Percentiles rank a stretch among this genome's conserved stretches.
Conservation (phyloP, 108 stramenopile species). For the Nitzschia palea region DNA sequence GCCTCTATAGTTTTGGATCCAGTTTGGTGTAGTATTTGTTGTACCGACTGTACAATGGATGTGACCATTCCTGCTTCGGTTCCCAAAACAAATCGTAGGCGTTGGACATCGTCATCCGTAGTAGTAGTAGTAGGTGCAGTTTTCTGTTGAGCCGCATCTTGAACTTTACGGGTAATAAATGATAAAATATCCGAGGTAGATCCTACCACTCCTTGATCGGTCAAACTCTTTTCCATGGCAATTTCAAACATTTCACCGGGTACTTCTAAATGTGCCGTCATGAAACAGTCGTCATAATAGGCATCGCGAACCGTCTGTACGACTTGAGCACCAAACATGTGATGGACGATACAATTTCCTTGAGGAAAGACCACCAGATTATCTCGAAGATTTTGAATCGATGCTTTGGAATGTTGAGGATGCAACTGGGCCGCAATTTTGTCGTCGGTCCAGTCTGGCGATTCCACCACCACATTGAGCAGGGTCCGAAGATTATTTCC, state of each 20-base stretch:
- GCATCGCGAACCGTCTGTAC: slow-evolving; percentile 63
- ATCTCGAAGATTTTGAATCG: slow-evolving; percentile 54
- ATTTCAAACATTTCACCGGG: slow-evolving; percentile 98
- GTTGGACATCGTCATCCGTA: slow-evolving; percentile 12
- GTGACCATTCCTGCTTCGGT: slow-evolving; percentile 96
- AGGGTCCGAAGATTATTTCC: slow-evolving; percentile 86
- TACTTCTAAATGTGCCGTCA: slow-evolving; percentile 95
- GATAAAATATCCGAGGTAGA: slow-evolving; percentile 91
- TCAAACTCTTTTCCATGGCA: slow-evolving; percentile 82
- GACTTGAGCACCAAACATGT: slow-evolving; percentile 90
- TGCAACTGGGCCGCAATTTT: slow-evolving; percentile 66
- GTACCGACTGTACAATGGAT: slow-evolving; percentile 88
- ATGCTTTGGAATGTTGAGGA: slow-evolving; percentile 54
- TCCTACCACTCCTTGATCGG: slow-evolving; percentile 86
- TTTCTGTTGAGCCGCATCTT: slow-evolving; percentile 55
- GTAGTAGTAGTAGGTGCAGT: not conserved
- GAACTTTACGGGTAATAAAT: slow-evolving; percentile 88
- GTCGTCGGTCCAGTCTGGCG: slow-evolving; percentile 63
- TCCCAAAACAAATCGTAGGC: slow-evolving; percentile 86
- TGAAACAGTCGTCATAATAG: slow-evolving; percentile 81
- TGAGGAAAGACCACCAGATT: slow-evolving; percentile 73
- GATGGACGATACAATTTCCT: slow-evolving; percentile 96
- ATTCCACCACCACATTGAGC: slow-evolving; percentile 48
- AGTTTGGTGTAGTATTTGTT: slow-evolving; percentile 66
- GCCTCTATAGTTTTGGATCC: slow-evolving; percentile 53